phyloP scores from a whole-genome alignment of 306 rosid genomes.

The Prunus salicina region DNA sequence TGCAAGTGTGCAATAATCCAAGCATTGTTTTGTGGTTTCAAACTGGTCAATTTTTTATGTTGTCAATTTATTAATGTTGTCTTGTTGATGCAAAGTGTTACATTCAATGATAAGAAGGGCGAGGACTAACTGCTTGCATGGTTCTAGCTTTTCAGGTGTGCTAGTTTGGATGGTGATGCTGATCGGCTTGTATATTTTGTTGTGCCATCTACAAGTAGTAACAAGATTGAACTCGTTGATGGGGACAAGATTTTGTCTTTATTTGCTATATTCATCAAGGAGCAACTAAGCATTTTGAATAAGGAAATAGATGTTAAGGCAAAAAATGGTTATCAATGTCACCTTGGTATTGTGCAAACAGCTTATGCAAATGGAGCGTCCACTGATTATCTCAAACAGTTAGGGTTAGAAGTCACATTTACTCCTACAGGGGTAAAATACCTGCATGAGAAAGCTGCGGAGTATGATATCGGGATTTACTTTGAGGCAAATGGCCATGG shows the following conservation, averaged over 20 bases:
- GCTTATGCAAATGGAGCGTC: constrained; percentile 99
- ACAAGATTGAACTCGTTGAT: constrained; percentile 65
- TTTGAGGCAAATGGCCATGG: constrained; percentile 99
- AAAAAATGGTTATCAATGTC: constrained; percentile 36
- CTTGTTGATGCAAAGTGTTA: not conserved
- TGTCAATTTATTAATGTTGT: not conserved
- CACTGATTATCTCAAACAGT: constrained; percentile 62
- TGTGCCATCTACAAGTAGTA: constrained; percentile 50
- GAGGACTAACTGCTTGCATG: constrained; percentile 24
- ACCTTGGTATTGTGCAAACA: constrained; percentile 81
- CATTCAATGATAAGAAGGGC: not conserved
- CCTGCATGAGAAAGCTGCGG: constrained; percentile 83
- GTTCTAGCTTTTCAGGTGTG: constrained; percentile 84
- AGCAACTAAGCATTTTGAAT: constrained; percentile 64
- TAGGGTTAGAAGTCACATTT: constrained; percentile 71
- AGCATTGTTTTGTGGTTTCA: not conserved
- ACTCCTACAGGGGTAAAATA: constrained; percentile 93
- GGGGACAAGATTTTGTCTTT: constrained; percentile 91
- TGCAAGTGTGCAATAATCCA: not conserved
- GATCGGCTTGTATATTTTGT: constrained; percentile 86
- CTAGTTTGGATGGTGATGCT: constrained; percentile 98
- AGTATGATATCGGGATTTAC: constrained; percentile 81
- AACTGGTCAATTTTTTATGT: not conserved
- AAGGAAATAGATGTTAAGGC: constrained; percentile 29
- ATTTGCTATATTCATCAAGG: constrained; percentile 74